These are phyloP conservation scores for Nevesoporus exiguus DNA, from an alignment of 768 basidiomycete genomes.

Conservation along the genomic window DNA sequence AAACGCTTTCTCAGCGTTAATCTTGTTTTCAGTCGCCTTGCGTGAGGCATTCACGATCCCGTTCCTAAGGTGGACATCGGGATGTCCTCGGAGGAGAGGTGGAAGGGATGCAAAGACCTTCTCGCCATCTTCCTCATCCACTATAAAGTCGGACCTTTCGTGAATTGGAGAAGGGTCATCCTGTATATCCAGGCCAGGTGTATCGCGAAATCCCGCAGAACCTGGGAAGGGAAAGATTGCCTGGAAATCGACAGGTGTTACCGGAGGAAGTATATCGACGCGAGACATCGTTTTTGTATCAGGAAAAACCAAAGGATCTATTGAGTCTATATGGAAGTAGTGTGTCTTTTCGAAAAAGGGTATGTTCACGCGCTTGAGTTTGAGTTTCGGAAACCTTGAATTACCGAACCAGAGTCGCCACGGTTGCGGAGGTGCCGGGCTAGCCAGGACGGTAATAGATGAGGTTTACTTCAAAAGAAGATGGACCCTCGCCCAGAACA, in stretches of 20 bases:
- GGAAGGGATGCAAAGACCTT: conserved; percentile 61
- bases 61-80: conserved; percentile 69
- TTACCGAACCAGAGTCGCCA: conserved; percentile 78
- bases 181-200: conserved; percentile 12
- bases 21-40: conserved; percentile 48
- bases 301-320: conserved; percentile 18
- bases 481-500: conserved; percentile 64
- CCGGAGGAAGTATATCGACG: conserved; percentile 45
- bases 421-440: conserved; percentile 61
- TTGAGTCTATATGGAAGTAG: conserved; percentile 23
- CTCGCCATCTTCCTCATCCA: conserved; percentile 35
- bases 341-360: conserved; percentile 26
- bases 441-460: conserved; percentile 52
- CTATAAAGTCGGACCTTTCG: conserved; percentile 50
- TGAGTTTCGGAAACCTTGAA: conserved; percentile 39
- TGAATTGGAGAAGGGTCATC: conserved; percentile 20
- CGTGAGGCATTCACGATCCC: conserved; percentile 68
- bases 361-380: conserved; percentile 22
- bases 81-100: conserved; percentile 62
- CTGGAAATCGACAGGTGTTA: conserved; percentile 27
- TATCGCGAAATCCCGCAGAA: conserved; percentile 23
- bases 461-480: conserved; percentile 54
- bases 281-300: conserved; percentile 50
- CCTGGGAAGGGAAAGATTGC: conserved; percentile 30
- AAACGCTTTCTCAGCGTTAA: conserved; percentile 89